Evolutionary conservation across 2,329 filamentous ascomycete species (phyloP).

Genomic region (Fusarium sp.): DNA sequence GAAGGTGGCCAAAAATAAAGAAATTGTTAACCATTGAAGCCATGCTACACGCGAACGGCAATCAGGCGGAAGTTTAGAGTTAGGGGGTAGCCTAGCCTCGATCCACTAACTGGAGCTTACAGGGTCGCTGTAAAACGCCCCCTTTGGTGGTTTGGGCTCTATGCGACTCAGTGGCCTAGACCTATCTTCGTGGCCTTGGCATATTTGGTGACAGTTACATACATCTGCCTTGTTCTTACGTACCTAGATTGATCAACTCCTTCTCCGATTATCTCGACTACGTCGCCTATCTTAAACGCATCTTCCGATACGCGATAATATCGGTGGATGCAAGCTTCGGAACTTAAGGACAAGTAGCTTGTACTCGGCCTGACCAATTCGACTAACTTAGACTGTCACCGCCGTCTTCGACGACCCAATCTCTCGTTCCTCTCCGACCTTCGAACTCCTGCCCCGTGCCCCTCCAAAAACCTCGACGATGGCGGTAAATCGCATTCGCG

Average conservation of each 20-base stretch:
- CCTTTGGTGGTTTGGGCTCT: constrained; percentile 7
- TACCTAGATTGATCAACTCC: constrained; percentile 24
- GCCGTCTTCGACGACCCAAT: constrained; percentile 19
- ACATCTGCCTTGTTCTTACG: constrained; percentile 31
- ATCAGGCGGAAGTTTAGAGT: constrained; percentile 39
- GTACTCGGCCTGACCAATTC: constrained; percentile 20
- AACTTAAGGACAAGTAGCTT: constrained; percentile 19
- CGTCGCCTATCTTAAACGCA: constrained; percentile 14
- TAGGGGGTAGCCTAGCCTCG: constrained; percentile 14
- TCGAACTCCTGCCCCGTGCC: constrained; percentile 23
- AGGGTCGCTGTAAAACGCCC: constrained; percentile 2
- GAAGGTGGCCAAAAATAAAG: constrained; percentile 1
- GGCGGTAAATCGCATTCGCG: constrained; percentile 96
- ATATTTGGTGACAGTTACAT: constrained; percentile 34
- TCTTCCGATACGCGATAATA: constrained; percentile 12
- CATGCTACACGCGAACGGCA: constrained; percentile 34
- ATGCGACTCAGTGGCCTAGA: constrained; percentile 16
- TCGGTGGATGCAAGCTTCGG: constrained; percentile 31
- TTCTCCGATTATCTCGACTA: constrained; percentile 23
- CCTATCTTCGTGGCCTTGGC: constrained; percentile 38
- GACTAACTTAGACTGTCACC: constrained; percentile 30
- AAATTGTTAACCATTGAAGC: constrained; percentile 40
- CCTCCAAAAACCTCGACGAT: constrained; percentile 59
- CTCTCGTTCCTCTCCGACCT: constrained; percentile 4
- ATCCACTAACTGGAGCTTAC: constrained; percentile 13